Evolutionary conservation across 305 asterid genomes (phyloP).

Genomic region (Fraxinus latifolia): DNA sequence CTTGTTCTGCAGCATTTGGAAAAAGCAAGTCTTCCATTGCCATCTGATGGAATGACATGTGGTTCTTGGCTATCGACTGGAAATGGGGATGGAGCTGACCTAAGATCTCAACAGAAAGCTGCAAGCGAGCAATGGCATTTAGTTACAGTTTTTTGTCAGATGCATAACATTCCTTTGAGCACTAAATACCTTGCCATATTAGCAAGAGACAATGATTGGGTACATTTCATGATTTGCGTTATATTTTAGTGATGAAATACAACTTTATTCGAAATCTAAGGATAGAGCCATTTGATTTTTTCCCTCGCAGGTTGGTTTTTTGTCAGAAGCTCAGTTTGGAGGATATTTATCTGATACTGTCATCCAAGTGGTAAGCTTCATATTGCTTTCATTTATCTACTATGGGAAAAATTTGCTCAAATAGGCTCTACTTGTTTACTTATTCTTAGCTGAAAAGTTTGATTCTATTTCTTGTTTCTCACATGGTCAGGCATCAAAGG

Average conservation of each 20-base stretch:
- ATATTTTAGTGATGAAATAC: conserved; percentile 13
- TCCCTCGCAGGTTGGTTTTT: conserved; percentile 77
- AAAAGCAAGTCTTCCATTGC: conserved; percentile 75
- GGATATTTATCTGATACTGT: conserved; percentile 79
- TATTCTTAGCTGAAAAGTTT: conserved; percentile 20
- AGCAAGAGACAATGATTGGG: conserved; percentile 99
- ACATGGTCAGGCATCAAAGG: conserved; percentile 73
- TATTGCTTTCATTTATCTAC: conserved; percentile 8
- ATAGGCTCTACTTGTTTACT: conserved; percentile 1
- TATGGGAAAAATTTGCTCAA: conserved; percentile 9
- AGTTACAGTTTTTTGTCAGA: conserved; percentile 84
- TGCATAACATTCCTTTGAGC: conserved; percentile 82
- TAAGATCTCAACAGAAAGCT: conserved; percentile 89
- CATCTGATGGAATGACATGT: conserved; percentile 65
- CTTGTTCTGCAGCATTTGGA: conserved; percentile 93
- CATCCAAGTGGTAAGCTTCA: conserved; percentile 73
- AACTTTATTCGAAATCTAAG: conserved; percentile 13
- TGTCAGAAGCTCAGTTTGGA: conserved; percentile 94
- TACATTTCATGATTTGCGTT: conserved; percentile 31
- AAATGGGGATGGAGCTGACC: conserved; percentile 75
- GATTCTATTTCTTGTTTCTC: conserved; percentile 23
- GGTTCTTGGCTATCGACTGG: conserved; percentile 92
- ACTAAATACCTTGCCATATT: conserved; percentile 81
- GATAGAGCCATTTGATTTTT: conserved; percentile 19
- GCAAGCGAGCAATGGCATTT: conserved; percentile 88